phyloP scores from a whole-genome alignment of 2,329 filamentous ascomycete genomes.

The Pseudocercospora vitis region DNA sequence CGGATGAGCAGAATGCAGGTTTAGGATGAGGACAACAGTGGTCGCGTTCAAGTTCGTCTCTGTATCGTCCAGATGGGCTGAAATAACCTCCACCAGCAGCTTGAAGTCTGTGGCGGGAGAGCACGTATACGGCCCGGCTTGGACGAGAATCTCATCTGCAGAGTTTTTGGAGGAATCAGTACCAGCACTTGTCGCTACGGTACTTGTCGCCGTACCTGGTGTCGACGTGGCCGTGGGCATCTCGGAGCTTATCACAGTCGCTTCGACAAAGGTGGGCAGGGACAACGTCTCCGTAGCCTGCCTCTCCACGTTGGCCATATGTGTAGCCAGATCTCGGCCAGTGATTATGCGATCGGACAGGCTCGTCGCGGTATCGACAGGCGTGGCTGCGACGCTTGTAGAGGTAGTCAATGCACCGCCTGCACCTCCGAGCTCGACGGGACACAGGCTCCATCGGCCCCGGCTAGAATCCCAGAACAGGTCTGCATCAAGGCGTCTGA shows the following conservation, averaged over 20 bases:
- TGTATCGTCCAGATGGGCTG: slow-evolving; percentile 55
- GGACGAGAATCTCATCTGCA: slow-evolving; percentile 25
- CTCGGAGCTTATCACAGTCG: slow-evolving; percentile 12
- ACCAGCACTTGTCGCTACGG: slow-evolving; percentile 7
- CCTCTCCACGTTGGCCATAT: neutral
- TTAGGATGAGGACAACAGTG: slow-evolving; percentile 56
- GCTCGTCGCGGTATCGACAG: slow-evolving; percentile 9
- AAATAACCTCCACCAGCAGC: slow-evolving; percentile 52
- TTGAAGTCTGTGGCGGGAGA: slow-evolving; percentile 53
- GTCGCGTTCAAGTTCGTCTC: slow-evolving; percentile 57
- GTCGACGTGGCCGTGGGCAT: slow-evolving; percentile 8
- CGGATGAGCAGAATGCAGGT: slow-evolving; percentile 58
- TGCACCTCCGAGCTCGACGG: slow-evolving; percentile 47
- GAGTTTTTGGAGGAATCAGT: neutral
- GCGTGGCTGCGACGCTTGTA: slow-evolving; percentile 15
- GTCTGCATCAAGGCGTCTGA: slow-evolving; percentile 59
- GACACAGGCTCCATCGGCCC: slow-evolving; percentile 61
- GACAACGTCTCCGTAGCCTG: slow-evolving; percentile 13
- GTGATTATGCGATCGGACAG: slow-evolving; percentile 12
- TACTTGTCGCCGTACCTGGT: slow-evolving; percentile 15
- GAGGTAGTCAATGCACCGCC: slow-evolving; percentile 17
- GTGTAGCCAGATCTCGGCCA: neutral
- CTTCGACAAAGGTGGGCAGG: slow-evolving; percentile 2
- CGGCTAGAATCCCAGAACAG: slow-evolving; percentile 62
- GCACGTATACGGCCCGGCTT: slow-evolving; percentile 57